Evolutionary conservation across 352 stramenopile species (phyloP).

Genomic region (Phytophthora agathidicida): DNA sequence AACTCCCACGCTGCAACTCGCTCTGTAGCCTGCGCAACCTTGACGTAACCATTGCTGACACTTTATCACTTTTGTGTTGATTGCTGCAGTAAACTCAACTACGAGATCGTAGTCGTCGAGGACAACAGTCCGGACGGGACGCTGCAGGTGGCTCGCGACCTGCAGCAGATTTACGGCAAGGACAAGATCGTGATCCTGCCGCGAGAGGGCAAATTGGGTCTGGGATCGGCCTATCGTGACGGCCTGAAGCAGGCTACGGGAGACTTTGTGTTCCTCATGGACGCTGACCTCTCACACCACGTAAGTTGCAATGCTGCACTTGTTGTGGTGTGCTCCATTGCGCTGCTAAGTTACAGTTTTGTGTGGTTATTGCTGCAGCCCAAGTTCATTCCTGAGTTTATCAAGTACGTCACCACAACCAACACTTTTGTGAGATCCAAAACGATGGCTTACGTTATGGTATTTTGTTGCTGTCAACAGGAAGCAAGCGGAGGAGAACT

Average conservation of each 20-base stretch:
- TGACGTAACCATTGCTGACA: conserved; percentile 1
- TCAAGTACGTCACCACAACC: conserved; percentile 46
- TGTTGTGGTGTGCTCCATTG: not conserved
- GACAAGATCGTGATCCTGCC: conserved; percentile 94
- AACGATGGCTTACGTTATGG: conserved; percentile 9
- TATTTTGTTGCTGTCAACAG: conserved; percentile 35
- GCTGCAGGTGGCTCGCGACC: conserved; percentile 91
- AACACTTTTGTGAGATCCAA: not conserved
- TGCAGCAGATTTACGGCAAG: conserved; percentile 92
- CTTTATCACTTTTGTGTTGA: not conserved
- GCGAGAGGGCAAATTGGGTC: conserved; percentile 94
- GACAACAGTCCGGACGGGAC: conserved; percentile 98
- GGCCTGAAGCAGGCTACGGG: conserved; percentile 93
- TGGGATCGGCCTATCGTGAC: conserved; percentile 97
- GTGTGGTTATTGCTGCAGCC: conserved; percentile 53
- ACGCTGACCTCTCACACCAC: conserved; percentile 98
- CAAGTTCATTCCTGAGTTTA: conserved; percentile 97
- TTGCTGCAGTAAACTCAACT: conserved; percentile 77
- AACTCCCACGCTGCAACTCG: not conserved
- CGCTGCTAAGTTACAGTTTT: not conserved
- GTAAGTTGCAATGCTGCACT: conserved; percentile 52
- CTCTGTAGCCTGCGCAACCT: conserved; percentile 3
- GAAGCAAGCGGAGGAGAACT: conserved; percentile 74
- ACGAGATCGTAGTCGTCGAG: conserved; percentile 98
- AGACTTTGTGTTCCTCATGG: conserved; percentile 98